Evolutionary conservation across 2,329 filamentous ascomycete species (phyloP), one percentile per base, ranked within the genome.

Genomic region (Xylariomycetidae sp.): DNA sequence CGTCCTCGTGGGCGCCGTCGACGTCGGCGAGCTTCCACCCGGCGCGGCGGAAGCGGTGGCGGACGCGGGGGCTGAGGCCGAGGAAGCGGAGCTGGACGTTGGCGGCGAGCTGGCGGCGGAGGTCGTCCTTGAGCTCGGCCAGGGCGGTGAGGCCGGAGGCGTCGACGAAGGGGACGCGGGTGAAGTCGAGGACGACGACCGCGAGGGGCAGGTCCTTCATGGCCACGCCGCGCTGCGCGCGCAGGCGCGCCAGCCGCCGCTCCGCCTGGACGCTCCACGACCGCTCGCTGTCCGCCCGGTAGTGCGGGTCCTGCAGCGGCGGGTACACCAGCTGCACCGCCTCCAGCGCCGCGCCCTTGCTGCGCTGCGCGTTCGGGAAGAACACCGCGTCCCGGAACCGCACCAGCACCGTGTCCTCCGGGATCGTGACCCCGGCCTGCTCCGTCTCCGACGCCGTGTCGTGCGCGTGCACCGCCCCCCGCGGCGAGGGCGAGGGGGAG

Each of bases 361-460:
- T 47, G 25, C 66, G 58, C 35, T 74, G 72, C 3, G 75, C 74
- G 47, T 81, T 80, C 40, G 68, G 70, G 58, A 79, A 81, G 54
- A 79, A 71, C 22, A 80, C 57, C 1, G 70, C 67, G 36, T 76
- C 70, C 22, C 64, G 67, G 53, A 78, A 75, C 4, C 62, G 61
- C 48, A 80, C 73, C 22, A 80, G 57, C 19, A 70, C 72, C 2
- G 67, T 65, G 43, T 78, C 74, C 3, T 62, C 54, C 2, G 60
- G 67, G 16, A 66, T 47, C 1, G 37, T 39, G 2, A 49, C 34
- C 10, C 42, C 43, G 4, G 48, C 48, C 22, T 52, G 49, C 31
- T 56, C 47, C 9, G 50, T 50, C 6, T 32, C 6, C 10, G 17
- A 18, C 5, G 19, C 18, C 14, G 10, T 14, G 29, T 13, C 25